Evolutionary conservation across 768 basidiomycete genomes (phyloP).

Genomic region (Omphalotus guepiniiformis): DNA sequence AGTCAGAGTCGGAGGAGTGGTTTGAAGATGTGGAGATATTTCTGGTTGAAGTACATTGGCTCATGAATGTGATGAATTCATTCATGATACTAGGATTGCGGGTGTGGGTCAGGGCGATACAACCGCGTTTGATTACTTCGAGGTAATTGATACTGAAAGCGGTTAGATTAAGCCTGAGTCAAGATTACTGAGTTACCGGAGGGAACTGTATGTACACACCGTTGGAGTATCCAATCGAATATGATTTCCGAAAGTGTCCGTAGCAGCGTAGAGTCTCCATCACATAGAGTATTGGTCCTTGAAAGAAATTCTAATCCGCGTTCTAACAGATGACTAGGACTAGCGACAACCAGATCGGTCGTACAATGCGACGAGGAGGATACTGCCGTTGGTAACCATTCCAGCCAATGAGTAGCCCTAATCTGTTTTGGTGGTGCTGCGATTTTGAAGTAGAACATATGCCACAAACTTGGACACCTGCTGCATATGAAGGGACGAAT

Average conservation of each 20-base stretch:
- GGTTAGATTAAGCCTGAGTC: too few species aligned
- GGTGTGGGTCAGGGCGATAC: too few species aligned
- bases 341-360: not conserved
- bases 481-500: too few species aligned
- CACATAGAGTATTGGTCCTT: not conserved
- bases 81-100: not conserved
- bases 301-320: constrained; percentile 1
- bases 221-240: not conserved
- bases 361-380: not conserved
- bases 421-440: not conserved
- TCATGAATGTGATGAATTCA: not conserved
- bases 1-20: too few species aligned
- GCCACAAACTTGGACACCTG: too few species aligned
- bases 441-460: constrained; percentile 4
- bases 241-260: constrained; percentile 1
- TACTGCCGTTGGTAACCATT: constrained; percentile 1
- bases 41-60: not conserved
- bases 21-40: not conserved
- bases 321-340: not conserved
- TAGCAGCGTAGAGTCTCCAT: not conserved
- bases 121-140: not conserved
- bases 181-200: too few species aligned
- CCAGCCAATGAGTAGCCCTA: constrained; percentile 7
- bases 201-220: not conserved
- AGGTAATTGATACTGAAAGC: not conserved